Evolutionary conservation across 768 basidiomycete genomes (phyloP), one percentile per base, ranked within the genome.

Genomic region (Phlebiopsis gigantea): DNA sequence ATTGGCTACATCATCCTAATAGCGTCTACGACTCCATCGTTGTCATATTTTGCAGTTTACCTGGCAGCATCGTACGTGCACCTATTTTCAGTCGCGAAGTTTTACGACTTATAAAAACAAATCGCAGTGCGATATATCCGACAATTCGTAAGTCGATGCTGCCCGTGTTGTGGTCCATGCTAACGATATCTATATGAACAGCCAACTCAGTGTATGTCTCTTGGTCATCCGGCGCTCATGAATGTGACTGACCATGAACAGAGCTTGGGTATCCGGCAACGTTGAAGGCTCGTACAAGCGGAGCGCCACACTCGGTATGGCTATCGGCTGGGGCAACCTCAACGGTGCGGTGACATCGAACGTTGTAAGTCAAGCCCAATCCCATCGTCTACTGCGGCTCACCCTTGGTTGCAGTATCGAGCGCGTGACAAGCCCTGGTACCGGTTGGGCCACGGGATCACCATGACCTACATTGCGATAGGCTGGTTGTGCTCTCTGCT

Each of bases 261-360:
- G 66, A 8, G 84, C 87, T 28, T 90, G 87, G 87, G 79, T 87
- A 17, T 82, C 83, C 17, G 78, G 83, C 53, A 89, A 88, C 57
- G 76, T 83, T 41, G 88, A 90, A 65, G 87, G 88, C 0, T 76
- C 84, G 2, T 89, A 87, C 66, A 89, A 89, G 68, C 82, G 88
- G 8, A 80, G 81, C 48, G 81, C 85, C 10, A 82, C 82, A 1
- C 74, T 90, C 3, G 87, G 80, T 1, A 82, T 88, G 78, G 82
- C 84, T 2, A 86, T 88, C 58, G 85, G 86, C 44, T 80, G 71
- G 68, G 85, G 84, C 8, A 88, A 87, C 64, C 71, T 87, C 30
- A 85, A 88, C 61, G 87, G 85, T 10, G 85, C 84, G 14, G 79
- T 88, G 10, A 76, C 81, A 7, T 78, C 83, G 21, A 87, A 86